Conservation (phyloP, 2,329 filamentous ascomycete species). For the Lecanicillium sp. region DNA sequence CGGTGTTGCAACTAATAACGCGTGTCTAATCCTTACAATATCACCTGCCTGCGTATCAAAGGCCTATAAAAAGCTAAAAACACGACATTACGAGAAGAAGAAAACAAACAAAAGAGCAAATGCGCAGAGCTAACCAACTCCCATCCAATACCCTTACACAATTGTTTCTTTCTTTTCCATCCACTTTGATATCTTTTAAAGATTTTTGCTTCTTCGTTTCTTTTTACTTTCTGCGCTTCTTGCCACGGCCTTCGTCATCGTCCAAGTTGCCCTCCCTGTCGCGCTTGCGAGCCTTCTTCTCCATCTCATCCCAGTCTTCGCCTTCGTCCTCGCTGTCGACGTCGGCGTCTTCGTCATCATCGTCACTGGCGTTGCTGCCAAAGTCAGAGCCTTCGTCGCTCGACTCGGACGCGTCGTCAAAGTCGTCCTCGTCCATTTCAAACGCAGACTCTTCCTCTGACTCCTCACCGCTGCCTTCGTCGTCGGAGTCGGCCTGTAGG, state of each 20-base stretch:
- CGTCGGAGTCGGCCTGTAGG: slow-evolving; percentile 78
- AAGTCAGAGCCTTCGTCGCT: slow-evolving; percentile 85
- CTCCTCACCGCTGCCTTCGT: slow-evolving; percentile 66
- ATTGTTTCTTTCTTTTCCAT: background rate
- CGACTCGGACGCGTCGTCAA: slow-evolving; percentile 71
- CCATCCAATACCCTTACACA: too few relatives aligned
- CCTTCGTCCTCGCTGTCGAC: slow-evolving; percentile 63
- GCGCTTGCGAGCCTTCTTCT: slow-evolving; percentile 82
- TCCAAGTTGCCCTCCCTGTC: slow-evolving; percentile 61
- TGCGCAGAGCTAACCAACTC: too few relatives aligned
- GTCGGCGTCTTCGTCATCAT: slow-evolving; percentile 60
- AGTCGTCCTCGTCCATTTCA: slow-evolving; percentile 78
- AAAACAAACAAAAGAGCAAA: background rate
- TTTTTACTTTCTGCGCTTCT: slow-evolving; percentile 34
- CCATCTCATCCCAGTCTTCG: slow-evolving; percentile 91
- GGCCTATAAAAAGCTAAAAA: too few relatives aligned
- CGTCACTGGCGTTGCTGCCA: slow-evolving; percentile 77
- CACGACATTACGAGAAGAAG: background rate
- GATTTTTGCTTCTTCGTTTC: slow-evolving; percentile 36
- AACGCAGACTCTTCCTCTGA: slow-evolving; percentile 90
- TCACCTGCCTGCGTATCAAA: too few relatives aligned
- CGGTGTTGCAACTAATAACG: too few relatives aligned
- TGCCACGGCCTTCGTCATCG: slow-evolving; percentile 57
- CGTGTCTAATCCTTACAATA: too few relatives aligned
- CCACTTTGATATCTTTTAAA: slow-evolving; percentile 21